Base-by-base conservation (phyloP, 2,329 filamentous ascomycete genomes). In the Colletotrichum orchidophilum region DNA sequence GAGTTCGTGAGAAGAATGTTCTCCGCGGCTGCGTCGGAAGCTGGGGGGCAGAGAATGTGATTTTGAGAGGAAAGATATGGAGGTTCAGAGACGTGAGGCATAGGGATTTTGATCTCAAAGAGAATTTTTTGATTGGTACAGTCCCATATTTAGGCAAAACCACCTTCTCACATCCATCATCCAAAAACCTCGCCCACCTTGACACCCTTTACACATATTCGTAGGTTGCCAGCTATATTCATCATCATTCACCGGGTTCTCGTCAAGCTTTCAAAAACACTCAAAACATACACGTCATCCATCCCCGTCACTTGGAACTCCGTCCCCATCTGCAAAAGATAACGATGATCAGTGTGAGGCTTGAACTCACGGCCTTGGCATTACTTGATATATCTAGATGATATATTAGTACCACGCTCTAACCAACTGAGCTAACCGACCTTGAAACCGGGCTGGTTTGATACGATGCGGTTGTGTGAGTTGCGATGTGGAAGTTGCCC, bases 361-460 rank as follows among this genome's bases (percentile, higher is more conserved):
- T 70, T 70, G 66, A 70, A 70, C 66, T 70, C 66, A 49, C 66
- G 66, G 33, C 66, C 66, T 70, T 70, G 66, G 66, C 66, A 70
- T 70, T 33, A 70, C 66, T 60, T 12, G 21, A 70, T 24, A 70
- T 66, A 42, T 55, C 54, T 6, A 1, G 66, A 5, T 66, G 46
- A 66, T 42, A 70, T 70, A 70, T 70, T 70, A 70, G 66, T 70
- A 70, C 66, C 66, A 70, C 66, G 66, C 66, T 70, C 66, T 70
- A 66, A 70, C 66, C 66, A 70, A 70, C 66, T 70, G 66, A 70
- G 66, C 62, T 70, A 70, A 70, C 66, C 66, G 66, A 70, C 66
- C 66, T 35, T 12, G 26, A 26, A 39, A 26, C 33, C 12, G 53
- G 15, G 1, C 15, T 24, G 15, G 15, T 18, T 35, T 27, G 15